phyloP scores from a whole-genome alignment of 805 yeast genomes.

The Candida bentonensis region DNA sequence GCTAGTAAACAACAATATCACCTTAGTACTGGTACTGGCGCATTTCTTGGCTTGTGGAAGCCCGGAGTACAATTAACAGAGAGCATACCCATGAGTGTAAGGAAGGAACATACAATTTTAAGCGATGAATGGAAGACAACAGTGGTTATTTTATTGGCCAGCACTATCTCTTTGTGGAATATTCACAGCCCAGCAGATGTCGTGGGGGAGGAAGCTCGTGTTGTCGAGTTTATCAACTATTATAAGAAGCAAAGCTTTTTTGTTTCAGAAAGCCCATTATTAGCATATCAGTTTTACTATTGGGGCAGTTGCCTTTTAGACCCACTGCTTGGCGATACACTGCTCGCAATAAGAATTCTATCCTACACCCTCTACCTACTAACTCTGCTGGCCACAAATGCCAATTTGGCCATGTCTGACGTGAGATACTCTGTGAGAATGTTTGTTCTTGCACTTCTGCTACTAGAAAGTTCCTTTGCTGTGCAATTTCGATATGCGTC shows the following conservation, averaged over 20 bases:
- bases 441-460: neutral
- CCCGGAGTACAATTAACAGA: too few species aligned
- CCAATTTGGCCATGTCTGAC: neutral
- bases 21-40: neutral
- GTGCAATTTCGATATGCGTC: neutral
- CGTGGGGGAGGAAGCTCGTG: neutral
- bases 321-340: neutral
- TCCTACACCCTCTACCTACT: neutral
- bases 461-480: neutral
- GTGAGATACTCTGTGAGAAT: neutral
- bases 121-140: too few species aligned
- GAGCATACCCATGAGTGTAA: too few species aligned
- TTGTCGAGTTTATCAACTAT: neutral
- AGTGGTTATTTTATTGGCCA: too few species aligned
- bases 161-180: too few species aligned
- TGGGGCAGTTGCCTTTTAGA: neutral
- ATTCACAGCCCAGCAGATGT: too few species aligned
- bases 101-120: too few species aligned
- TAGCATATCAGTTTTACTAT: neutral
- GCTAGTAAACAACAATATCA: neutral
- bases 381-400: neutral
- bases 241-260: neutral
- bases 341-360: neutral
- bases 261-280: neutral
- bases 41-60: neutral